A percentile compares a stretch with the other conserved stretches of the same genome.
Conservation (phyloP, 2,329 filamentous ascomycete genomes). For the Epichloe uncinata region DNA sequence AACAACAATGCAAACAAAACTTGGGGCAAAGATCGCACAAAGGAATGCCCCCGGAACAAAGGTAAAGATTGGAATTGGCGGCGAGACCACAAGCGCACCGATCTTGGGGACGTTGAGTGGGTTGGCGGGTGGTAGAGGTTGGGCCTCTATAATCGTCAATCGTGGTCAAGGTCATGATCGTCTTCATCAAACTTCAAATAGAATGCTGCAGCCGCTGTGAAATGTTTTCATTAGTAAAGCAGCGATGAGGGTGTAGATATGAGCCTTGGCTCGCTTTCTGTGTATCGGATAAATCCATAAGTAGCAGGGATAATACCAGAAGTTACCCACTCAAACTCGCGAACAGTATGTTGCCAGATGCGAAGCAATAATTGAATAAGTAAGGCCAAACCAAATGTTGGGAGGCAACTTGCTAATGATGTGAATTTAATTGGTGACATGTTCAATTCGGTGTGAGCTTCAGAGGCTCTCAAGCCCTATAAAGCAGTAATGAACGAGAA, state of each 20-base stretch:
- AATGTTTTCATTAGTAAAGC: conserved; percentile 7
- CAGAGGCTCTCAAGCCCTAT: too few relatives aligned
- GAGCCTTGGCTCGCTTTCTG: conserved; percentile 48
- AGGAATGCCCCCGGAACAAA: conserved; percentile 43
- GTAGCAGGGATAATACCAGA: conserved; percentile 44
- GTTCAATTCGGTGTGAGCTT: too few relatives aligned
- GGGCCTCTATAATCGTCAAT: conserved; percentile 37
- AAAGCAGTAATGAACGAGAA: too few relatives aligned
- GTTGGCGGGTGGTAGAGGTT: conserved; percentile 74
- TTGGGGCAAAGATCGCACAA: conserved; percentile 31
- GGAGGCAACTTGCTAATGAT: neutral
- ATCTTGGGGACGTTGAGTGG: conserved; percentile 79
- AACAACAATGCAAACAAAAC: conserved; percentile 15
- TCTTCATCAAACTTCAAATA: neutral
- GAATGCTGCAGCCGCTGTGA: neutral
- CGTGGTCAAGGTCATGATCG: conserved; percentile 39
- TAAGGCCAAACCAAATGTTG: too few relatives aligned
- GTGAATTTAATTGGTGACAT: neutral
- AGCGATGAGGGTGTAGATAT: conserved; percentile 16
- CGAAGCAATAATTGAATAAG: too few relatives aligned
- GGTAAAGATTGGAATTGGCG: conserved; percentile 49
- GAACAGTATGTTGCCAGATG: neutral
- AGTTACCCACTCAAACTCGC: conserved; percentile 48
- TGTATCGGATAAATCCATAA: conserved; percentile 40
- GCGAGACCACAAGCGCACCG: conserved; percentile 43